Evolutionary conservation across 2,329 filamentous ascomycete genomes (phyloP), one percentile per base, ranked within the genome.

Genomic region (Alternaria sp.): DNA sequence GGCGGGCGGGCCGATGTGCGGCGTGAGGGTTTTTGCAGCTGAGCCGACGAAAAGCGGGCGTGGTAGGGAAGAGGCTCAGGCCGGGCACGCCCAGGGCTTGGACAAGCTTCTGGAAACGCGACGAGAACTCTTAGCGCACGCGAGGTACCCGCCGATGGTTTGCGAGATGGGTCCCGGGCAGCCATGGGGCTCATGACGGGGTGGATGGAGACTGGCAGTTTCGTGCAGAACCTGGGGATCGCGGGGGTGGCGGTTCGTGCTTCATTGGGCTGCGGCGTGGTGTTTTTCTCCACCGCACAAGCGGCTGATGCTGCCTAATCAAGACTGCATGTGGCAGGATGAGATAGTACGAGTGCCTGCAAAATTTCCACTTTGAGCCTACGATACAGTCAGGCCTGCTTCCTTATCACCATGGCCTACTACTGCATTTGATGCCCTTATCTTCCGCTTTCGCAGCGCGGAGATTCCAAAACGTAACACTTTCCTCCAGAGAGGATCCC

Each of bases 41-140:
- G 51, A 55, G 56, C 68, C 68, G 68, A 64, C 23, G 64, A 41
- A 56, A 69, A 53, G 62, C 68, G 68, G 24, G 44, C 23, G 2
- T 29, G 33, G 42, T 54, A 39, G 54, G 44, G 52, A 49, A 58
- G 68, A 66, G 66, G 63, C 62, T 69, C 52, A 52, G 51, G 8
- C 28, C 37, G 40, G 49, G 37, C 58, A 26, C 24, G 55, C 41
- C 60, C 44, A 56, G 55, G 54, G 52, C 57, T 28, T 21, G 11
- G 29, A 37, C 40, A 55, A 58, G 45, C 45, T 66, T 67, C 52
- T 65, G 36, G 60, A 67, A 54, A 48, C 26, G 17, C 10, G n/a
- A 37, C 51, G 60, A 62, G 55, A 54, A 44, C 37, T 11, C 36
- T 53, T 58, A 55, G 54, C 29, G 39, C 55, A 26, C 39, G 24